Conservation (phyloP, 768 basidiomycete species). For the Rhodotorula toruloides region DNA sequence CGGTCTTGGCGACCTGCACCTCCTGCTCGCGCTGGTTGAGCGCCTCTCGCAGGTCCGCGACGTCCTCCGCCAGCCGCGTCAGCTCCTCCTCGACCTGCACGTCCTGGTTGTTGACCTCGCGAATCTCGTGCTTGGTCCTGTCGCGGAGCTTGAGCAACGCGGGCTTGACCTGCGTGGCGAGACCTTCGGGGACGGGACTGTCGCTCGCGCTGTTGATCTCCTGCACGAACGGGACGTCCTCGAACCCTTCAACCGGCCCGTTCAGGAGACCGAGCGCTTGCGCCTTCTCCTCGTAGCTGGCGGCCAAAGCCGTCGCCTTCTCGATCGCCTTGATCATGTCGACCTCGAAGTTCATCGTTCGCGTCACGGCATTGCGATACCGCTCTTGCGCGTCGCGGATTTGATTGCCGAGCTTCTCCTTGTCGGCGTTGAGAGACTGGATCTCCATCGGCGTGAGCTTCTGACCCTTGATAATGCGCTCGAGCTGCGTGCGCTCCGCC, state of each 20-base stretch:
- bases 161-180: slow-evolving; percentile 69
- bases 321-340: slow-evolving; percentile 68
- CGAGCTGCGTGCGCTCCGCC: slow-evolving; percentile 60
- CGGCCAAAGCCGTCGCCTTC: slow-evolving; percentile 56
- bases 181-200: slow-evolving; percentile 65
- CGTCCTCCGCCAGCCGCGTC: slow-evolving; percentile 20
- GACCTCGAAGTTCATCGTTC: slow-evolving; percentile 75
- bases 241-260: slow-evolving; percentile 63
- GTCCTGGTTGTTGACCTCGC: slow-evolving; percentile 64
- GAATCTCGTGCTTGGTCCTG: slow-evolving; percentile 65
- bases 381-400: slow-evolving; percentile 55
- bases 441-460: slow-evolving; percentile 90
- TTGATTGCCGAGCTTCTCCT: slow-evolving; percentile 54
- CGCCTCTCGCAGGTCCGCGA: slow-evolving; percentile 30
- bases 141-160: slow-evolving; percentile 47
- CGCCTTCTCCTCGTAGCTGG: slow-evolving; percentile 69
- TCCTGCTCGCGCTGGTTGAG: slow-evolving; percentile 67
- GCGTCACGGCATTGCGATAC: slow-evolving; percentile 66
- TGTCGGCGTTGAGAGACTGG: slow-evolving; percentile 80
- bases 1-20: slow-evolving; percentile 60
- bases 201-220: slow-evolving; percentile 73
- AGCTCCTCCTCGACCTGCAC: slow-evolving; percentile 30
- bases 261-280: slow-evolving; percentile 72
- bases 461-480: slow-evolving; percentile 69
- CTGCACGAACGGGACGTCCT: slow-evolving; percentile 68